Evolutionary conservation across 169 alveolate genomes (phyloP), one percentile per base, ranked within the genome.

Genomic region (Blepharisma undulans): DNA sequence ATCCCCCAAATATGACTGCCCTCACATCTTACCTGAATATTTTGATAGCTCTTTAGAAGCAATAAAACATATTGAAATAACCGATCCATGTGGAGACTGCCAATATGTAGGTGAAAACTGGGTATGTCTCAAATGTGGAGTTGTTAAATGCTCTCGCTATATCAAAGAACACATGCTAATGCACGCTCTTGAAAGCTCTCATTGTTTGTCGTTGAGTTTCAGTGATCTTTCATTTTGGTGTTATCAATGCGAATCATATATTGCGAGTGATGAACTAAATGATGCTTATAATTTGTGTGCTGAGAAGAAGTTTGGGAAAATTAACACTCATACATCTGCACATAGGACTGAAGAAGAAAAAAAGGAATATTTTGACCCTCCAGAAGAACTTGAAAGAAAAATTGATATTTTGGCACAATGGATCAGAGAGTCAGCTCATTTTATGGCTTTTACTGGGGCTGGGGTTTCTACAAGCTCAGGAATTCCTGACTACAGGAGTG

Each of bases 161-260:
- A 95, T 95, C 10, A 95, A 96, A 30, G 92, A 91, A 19, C 98
- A 97, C 89, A 95, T 95, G 96, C 93, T 88, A 25, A 92, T 88
- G 72, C 98, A 97, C 87, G 93, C 94, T 77, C 33, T 88, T 66
- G 87, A 89, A 22, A 84, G 94, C 27, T 82, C 92, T 2, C 98
- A 97, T 84, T 90, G 93, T 1, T 74, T 96, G 16, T 95, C 92
- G 30, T 72, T 97, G 48, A 87, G 96, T 60, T 90, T 95, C 29
- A 84, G 95, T 25, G 98, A 97, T 91, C 93, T 96, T 84, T 92
- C 96, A 34, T 93, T 95, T 60, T 97, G 98, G 98, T 97, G 98
- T 90, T 94, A 94, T 88, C 86, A 89, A 36, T 97, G 98, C 82
- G 91, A 92, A 16, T 80, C 87, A 12, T 96, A 96, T 80, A 92